Percentiles rank a stretch among this genome's conserved stretches.
These are phyloP conservation scores for Rosa chinensis DNA, from an alignment of 306 rosid species.

Conservation along the genomic window DNA sequence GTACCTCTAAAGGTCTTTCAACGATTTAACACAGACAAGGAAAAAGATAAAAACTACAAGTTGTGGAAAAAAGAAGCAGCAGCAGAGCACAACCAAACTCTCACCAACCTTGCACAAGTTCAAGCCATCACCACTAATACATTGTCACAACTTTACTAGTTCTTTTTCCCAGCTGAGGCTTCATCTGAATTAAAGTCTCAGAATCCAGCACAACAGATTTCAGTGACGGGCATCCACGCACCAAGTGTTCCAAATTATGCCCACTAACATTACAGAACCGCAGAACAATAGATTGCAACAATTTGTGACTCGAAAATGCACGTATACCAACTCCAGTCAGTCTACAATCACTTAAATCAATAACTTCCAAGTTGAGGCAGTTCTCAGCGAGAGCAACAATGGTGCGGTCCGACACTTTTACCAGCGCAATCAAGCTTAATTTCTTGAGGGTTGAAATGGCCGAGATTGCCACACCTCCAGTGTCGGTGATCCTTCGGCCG, in stretches of 20 bases:
- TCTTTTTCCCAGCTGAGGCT: background rate
- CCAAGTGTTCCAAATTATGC: background rate
- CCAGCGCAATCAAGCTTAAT: background rate
- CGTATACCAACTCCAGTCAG: background rate
- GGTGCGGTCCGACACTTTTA: background rate
- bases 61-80: background rate
- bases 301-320: background rate
- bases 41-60: too few relatives aligned
- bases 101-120: background rate
- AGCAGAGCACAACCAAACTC: background rate
- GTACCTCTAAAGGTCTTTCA: background rate
- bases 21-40: background rate
- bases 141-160: background rate
- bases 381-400: background rate
- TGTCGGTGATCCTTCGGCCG: background rate
- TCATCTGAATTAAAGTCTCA: background rate
- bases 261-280: background rate
- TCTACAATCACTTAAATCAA: background rate
- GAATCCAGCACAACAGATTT: background rate
- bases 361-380: background rate
- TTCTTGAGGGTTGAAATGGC: background rate
- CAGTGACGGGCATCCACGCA: background rate
- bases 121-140: background rate
- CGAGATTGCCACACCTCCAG: slow-evolving; percentile 1
- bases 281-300: background rate